Evolutionary conservation across 2,329 filamentous ascomycete species (phyloP).

Genomic region (Thyridium curvatum): DNA sequence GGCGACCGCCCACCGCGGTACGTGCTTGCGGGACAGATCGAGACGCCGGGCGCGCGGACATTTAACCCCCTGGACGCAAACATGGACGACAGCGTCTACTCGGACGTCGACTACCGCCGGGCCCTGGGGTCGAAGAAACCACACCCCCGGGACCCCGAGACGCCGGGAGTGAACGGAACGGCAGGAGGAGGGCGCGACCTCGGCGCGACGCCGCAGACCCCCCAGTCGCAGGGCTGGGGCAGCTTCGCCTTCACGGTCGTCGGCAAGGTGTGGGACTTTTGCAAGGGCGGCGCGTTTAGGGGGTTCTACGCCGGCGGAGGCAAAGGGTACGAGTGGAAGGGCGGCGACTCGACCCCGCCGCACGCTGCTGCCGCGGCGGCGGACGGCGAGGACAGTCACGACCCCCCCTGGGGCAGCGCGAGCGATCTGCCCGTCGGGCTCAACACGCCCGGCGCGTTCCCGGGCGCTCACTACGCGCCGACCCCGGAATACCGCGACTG

Average conservation of each 20-base stretch:
- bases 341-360: slow-evolving; percentile 14
- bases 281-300: slow-evolving; percentile 64
- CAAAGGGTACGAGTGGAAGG: slow-evolving; percentile 55
- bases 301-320: slow-evolving; percentile 87
- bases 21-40: slow-evolving; percentile 47
- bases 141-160: slow-evolving; percentile 29
- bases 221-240: slow-evolving; percentile 42
- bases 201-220: slow-evolving; percentile 11
- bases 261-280: slow-evolving; percentile 81
- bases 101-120: slow-evolving; percentile 49
- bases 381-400: slow-evolving; percentile 5
- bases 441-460: slow-evolving; percentile 19
- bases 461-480: slow-evolving; percentile 21
- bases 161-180: slow-evolving; percentile 19
- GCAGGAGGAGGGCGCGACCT: slow-evolving; percentile 27
- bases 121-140: slow-evolving; percentile 41
- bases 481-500: slow-evolving; percentile 14
- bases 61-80: slow-evolving; percentile 19
- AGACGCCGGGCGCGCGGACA: slow-evolving; percentile 33
- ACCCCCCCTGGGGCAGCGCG: too few relatives aligned
- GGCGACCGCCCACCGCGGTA: slow-evolving; percentile 27
- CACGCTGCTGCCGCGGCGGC: too few relatives aligned
- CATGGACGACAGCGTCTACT: slow-evolving; percentile 49
- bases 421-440: too few relatives aligned
- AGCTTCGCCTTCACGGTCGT: slow-evolving; percentile 56